Percentiles rank a stretch among this genome's conserved stretches.
These are phyloP conservation scores for Paecilomyces dactylethromorphus DNA, from an alignment of 2,329 filamentous ascomycete species.

Conservation along the genomic window DNA sequence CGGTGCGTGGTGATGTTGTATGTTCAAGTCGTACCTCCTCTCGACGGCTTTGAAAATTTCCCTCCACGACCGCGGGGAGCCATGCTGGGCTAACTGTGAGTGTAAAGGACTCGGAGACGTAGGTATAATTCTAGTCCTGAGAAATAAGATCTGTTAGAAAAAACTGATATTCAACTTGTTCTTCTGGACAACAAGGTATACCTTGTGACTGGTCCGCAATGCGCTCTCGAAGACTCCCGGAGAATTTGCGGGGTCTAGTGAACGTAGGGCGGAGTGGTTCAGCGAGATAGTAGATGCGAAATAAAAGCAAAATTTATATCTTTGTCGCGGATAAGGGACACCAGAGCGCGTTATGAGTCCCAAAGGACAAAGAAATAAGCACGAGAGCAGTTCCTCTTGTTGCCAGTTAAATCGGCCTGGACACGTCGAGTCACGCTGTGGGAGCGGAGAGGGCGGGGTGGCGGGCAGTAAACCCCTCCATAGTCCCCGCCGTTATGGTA, in stretches of 20 bases:
- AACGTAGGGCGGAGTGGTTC: too few relatives aligned
- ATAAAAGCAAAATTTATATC: too few relatives aligned
- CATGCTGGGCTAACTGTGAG: constrained; percentile 2
- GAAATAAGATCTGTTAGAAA: background rate
- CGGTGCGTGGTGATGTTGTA: background rate
- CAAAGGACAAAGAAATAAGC: background rate
- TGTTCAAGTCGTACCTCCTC: constrained; percentile 7
- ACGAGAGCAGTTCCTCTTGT: background rate
- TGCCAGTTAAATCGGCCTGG: background rate
- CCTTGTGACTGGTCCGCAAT: background rate
- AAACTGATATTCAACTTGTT: background rate
- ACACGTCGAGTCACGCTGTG: background rate
- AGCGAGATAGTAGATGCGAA: too few relatives aligned
- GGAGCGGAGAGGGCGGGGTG: background rate
- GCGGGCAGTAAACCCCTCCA: background rate
- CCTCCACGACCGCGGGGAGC: constrained; percentile 10
- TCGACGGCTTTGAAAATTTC: constrained; percentile 11
- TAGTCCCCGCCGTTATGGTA: background rate
- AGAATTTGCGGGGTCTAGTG: background rate
- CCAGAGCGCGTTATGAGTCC: background rate
- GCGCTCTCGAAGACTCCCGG: background rate
- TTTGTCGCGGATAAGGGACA: too few relatives aligned
- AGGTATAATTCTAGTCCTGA: background rate
- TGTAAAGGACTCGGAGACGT: background rate
- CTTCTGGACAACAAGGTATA: background rate